Percentiles rank a stretch among this genome's conserved stretches.
phyloP scores from a whole-genome alignment of 1,139 yeast genomes.

The Lodderomyces theae region DNA sequence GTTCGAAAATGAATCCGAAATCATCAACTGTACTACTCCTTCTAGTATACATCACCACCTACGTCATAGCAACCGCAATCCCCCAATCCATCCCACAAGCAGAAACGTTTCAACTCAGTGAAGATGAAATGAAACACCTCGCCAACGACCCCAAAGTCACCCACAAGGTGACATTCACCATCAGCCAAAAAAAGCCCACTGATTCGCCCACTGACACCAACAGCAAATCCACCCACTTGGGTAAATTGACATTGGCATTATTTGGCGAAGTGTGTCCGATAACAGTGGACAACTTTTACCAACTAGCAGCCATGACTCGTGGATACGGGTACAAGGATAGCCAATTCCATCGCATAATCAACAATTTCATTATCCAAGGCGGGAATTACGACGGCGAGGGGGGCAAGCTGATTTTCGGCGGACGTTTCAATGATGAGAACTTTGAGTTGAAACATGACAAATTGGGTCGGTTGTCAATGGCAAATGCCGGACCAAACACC shows the following conservation, averaged over 20 bases:
- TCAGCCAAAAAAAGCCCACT: constrained; percentile 19
- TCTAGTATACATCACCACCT: constrained; percentile 5
- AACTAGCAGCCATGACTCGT: constrained; percentile 29
- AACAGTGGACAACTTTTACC: constrained; percentile 39
- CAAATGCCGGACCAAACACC: constrained; percentile 41
- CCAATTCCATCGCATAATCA: constrained; percentile 37
- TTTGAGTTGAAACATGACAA: constrained; percentile 34
- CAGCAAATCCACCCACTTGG: constrained; percentile 17
- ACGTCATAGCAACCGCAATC: constrained; percentile 7
- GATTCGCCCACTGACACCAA: too few species aligned
- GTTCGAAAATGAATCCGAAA: not conserved
- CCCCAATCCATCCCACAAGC: constrained; percentile 10
- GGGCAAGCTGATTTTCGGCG: constrained; percentile 28
- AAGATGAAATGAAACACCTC: constrained; percentile 14
- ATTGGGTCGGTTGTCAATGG: constrained; percentile 42
- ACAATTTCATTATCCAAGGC: constrained; percentile 40
- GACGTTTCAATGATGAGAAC: constrained; percentile 38
- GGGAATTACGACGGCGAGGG: constrained; percentile 38
- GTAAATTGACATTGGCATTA: constrained; percentile 22
- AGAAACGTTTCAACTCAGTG: constrained; percentile 8
- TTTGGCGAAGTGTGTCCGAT: constrained; percentile 34
- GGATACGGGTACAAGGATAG: constrained; percentile 36
- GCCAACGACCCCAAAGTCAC: constrained; percentile 28
- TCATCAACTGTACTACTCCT: constrained; percentile 4
- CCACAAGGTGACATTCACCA: constrained; percentile 25